Evolutionary conservation across 1,284 basidiomycete genomes (phyloP).

Genomic region (Moesziomyces aphidis): DNA sequence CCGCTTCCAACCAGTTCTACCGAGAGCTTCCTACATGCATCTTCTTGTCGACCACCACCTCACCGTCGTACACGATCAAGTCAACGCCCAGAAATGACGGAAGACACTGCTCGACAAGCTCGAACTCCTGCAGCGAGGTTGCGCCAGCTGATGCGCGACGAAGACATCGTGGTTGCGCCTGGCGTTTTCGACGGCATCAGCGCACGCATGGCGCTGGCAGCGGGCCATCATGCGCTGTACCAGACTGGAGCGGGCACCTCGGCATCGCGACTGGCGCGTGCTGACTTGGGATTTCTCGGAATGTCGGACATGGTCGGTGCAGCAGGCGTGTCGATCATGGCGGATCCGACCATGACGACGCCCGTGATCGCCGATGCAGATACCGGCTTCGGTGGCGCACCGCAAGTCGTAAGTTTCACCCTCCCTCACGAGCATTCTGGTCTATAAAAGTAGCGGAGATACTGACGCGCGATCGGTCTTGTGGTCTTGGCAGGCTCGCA

Average conservation of each 20-base stretch:
- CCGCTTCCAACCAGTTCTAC: background rate
- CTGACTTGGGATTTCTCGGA: slow-evolving; percentile 83
- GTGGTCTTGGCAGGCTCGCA: slow-evolving; percentile 69
- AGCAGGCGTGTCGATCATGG: slow-evolving; percentile 33
- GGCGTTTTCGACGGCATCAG: slow-evolving; percentile 85
- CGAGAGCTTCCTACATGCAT: background rate
- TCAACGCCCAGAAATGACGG: background rate
- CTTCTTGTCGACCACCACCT: background rate
- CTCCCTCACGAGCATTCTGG: background rate
- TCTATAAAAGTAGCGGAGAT: background rate
- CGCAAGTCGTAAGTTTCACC: slow-evolving; percentile 73
- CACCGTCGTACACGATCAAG: background rate
- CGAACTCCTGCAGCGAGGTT: slow-evolving; percentile 30
- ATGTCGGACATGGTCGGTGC: slow-evolving; percentile 73
- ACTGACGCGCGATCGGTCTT: background rate
- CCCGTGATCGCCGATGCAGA: slow-evolving; percentile 81
- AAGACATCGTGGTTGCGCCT: slow-evolving; percentile 30
- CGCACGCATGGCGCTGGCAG: slow-evolving; percentile 80
- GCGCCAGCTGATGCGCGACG: slow-evolving; percentile 17
- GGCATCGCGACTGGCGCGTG: slow-evolving; percentile 79
- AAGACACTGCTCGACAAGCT: background rate
- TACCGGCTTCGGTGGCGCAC: slow-evolving; percentile 82
- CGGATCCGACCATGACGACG: slow-evolving; percentile 17
- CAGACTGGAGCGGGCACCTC: slow-evolving; percentile 82
- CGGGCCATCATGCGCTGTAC: slow-evolving; percentile 75